Conservation (phyloP, 768 basidiomycete species). For the Panellus pusillus region DNA sequence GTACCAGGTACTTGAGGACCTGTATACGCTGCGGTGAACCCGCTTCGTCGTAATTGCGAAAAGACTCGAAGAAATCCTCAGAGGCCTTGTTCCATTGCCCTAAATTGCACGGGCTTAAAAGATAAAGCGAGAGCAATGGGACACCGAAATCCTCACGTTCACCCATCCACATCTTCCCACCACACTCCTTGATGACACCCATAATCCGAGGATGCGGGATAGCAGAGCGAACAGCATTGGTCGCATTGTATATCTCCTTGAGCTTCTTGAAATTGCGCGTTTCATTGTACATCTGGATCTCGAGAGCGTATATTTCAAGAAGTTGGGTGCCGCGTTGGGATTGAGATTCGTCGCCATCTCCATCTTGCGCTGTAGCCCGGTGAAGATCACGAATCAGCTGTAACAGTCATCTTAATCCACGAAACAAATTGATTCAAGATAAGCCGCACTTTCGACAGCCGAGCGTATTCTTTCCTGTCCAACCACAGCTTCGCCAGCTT, state of each 20-base stretch:
- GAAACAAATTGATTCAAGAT: not conserved
- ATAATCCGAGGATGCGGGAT: slow-evolving; percentile 98
- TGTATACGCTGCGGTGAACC: slow-evolving; percentile 96
- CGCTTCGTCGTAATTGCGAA: slow-evolving; percentile 97
- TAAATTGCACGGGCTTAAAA: slow-evolving; percentile 29
- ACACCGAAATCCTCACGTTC: slow-evolving; percentile 61
- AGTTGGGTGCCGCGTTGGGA: slow-evolving; percentile 94
- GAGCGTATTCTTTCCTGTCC: slow-evolving; percentile 86
- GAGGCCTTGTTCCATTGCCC: slow-evolving; percentile 97
- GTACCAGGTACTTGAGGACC: slow-evolving; percentile 96
- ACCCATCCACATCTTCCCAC: slow-evolving; percentile 99
- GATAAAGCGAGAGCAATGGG: not conserved
- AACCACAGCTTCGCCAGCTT: slow-evolving; percentile 98
- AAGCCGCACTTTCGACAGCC: slow-evolving; percentile 70
- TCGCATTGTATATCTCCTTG: slow-evolving; percentile 98
- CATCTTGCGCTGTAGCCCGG: slow-evolving; percentile 55
- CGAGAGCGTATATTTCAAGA: slow-evolving; percentile 95
- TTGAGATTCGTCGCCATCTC: slow-evolving; percentile 68
- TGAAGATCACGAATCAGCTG: slow-evolving; percentile 82
- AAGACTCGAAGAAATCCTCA: slow-evolving; percentile 98
- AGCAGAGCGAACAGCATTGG: slow-evolving; percentile 88
- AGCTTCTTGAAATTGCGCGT: slow-evolving; percentile 94
- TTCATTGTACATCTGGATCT: slow-evolving; percentile 99
- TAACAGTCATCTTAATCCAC: slow-evolving; percentile 1
- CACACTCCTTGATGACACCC: slow-evolving; percentile 99